phyloP scores from a whole-genome alignment of 2,329 filamentous ascomycete species.

The Colletotrichum sansevieriae region DNA sequence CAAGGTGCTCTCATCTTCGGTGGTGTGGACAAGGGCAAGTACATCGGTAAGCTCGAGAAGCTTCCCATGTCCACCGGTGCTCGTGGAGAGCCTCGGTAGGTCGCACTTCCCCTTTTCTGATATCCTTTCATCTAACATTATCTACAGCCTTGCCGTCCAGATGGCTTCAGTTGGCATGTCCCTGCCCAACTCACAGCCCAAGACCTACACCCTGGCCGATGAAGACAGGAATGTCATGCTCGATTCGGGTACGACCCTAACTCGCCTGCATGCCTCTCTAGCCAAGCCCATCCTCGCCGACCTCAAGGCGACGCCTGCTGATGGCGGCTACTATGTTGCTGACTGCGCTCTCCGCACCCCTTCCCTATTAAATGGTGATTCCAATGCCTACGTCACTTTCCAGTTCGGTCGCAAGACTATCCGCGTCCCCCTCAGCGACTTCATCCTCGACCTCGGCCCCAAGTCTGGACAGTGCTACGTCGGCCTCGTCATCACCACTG shows the following conservation, averaged over 20 bases:
- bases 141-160: constrained; percentile 50
- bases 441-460: constrained; percentile 59
- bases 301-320: constrained; percentile 57
- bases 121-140: constrained; percentile 1
- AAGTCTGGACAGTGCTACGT: constrained; percentile 54
- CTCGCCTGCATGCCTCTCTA: constrained; percentile 58
- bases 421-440: constrained; percentile 60
- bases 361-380: constrained; percentile 48
- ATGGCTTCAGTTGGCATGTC: constrained; percentile 51
- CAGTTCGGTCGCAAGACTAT: constrained; percentile 58
- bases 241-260: constrained; percentile 66
- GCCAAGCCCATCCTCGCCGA: constrained; percentile 57
- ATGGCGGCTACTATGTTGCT: constrained; percentile 59
- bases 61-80: constrained; percentile 57
- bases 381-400: constrained; percentile 57
- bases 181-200: constrained; percentile 42
- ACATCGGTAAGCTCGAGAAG: constrained; percentile 58
- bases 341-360: constrained; percentile 55
- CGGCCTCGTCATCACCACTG: constrained; percentile 55
- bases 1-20: constrained; percentile 67
- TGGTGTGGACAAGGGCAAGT: constrained; percentile 66
- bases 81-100: constrained; percentile 49
- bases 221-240: constrained; percentile 60
- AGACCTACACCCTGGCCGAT: constrained; percentile 44
- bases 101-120: constrained; percentile 33